Conservation (phyloP, 176 grass and related monocot species). For the sorghum (Sorghum bicolor) region Sorghum_bicolor_NCBIv3 NC_012879.2:59839001-59839500, state of each 20-base stretch:
- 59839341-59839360: background rate
- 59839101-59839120: too few species aligned
- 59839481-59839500: background rate
- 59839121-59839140: too few species aligned
- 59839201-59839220: background rate
- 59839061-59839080: background rate
- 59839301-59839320: background rate
- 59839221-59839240: background rate
- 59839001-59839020: background rate
- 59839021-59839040: too few species aligned
- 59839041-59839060: too few species aligned
- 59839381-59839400: background rate
- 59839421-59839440: background rate
- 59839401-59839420: background rate
- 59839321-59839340: background rate
- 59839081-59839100: background rate
- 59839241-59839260: background rate
- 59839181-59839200: background rate
- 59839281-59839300: too few species aligned
- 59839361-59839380: background rate
- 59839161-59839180: background rate
- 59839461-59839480: constrained; percentile 1
- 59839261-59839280: background rate
- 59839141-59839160: background rate
- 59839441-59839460: background rate